A percentile compares a stretch with the other conserved stretches of the same genome.
Conservation (phyloP, 495 filamentous ascomycete genomes). For the Penicillium silybi region DNA sequence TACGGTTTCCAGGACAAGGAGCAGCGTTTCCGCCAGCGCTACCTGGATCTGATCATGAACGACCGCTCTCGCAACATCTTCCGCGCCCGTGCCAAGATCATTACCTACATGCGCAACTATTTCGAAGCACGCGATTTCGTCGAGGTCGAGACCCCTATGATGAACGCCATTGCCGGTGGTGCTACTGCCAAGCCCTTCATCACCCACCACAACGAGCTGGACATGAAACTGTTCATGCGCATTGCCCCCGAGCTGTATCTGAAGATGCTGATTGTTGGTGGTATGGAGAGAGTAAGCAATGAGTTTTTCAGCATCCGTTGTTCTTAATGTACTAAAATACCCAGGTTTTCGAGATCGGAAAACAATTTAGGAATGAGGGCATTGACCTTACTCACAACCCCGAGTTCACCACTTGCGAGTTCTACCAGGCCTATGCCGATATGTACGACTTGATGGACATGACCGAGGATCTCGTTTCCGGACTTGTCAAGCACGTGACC, state of each 20-base stretch:
- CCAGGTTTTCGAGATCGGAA: conserved; percentile 72
- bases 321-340: too few relatives aligned
- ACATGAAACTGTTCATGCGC: conserved; percentile 91
- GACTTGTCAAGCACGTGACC: conserved; percentile 85
- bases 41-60: conserved; percentile 96
- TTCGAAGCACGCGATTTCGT: conserved; percentile 82
- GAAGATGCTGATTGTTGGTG: conserved; percentile 93
- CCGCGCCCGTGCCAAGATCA: conserved; percentile 76
- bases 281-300: conserved; percentile 86
- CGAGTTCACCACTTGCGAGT: conserved; percentile 96
- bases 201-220: conserved; percentile 90
- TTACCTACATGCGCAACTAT: conserved; percentile 78
- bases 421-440: conserved; percentile 95
- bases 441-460: conserved; percentile 87
- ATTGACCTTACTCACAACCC: conserved; percentile 98
- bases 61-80: conserved; percentile 75
- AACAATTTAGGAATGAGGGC: conserved; percentile 91
- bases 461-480: conserved; percentile 91
- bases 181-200: conserved; percentile 94
- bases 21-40: conserved; percentile 83
- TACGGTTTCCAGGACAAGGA: conserved; percentile 95
- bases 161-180: conserved; percentile 93
- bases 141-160: conserved; percentile 97
- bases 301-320: too few relatives aligned
- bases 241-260: conserved; percentile 94